Evolutionary conservation across 805 yeast species (phyloP).

Genomic region (Yamadazyma ubonensis): DNA sequence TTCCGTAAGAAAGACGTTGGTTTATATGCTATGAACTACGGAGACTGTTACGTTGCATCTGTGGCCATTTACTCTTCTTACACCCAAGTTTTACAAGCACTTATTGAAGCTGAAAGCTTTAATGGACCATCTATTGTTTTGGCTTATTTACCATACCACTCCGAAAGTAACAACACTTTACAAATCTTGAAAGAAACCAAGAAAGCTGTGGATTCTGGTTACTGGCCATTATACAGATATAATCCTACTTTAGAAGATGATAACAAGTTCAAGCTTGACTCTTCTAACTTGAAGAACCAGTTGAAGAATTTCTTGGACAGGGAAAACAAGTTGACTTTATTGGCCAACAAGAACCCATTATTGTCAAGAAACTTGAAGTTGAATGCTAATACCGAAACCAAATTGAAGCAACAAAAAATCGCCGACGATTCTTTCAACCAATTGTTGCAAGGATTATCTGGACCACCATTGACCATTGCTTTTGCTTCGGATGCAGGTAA

Average conservation of each 20-base stretch:
- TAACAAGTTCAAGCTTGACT: slow-evolving; percentile 76
- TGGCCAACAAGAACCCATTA: slow-evolving; percentile 68
- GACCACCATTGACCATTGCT: slow-evolving; percentile 85
- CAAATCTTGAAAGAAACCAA: slow-evolving; percentile 83
- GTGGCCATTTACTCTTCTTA: slow-evolving; percentile 92
- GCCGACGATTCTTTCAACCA: slow-evolving; percentile 77
- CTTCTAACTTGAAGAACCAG: slow-evolving; percentile 74
- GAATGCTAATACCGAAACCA: slow-evolving; percentile 58
- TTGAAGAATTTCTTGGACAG: slow-evolving; percentile 80
- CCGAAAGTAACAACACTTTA: slow-evolving; percentile 66
- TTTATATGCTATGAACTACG: slow-evolving; percentile 90
- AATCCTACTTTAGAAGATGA: slow-evolving; percentile 58
- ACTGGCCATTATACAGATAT: slow-evolving; percentile 92
- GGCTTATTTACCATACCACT: slow-evolving; percentile 79
- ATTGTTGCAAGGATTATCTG: slow-evolving; percentile 81
- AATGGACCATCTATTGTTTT: slow-evolving; percentile 89
- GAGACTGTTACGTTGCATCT: slow-evolving; percentile 87
- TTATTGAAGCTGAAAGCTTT: slow-evolving; percentile 85
- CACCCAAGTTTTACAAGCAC: slow-evolving; percentile 86
- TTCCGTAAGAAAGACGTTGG: slow-evolving; percentile 89
- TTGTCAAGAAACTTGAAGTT: slow-evolving; percentile 71
- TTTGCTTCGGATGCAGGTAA: slow-evolving; percentile 93
- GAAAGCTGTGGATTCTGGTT: slow-evolving; percentile 87
- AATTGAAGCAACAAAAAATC: slow-evolving; percentile 56
- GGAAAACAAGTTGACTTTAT: slow-evolving; percentile 80